phyloP scores from a whole-genome alignment of 2,329 filamentous ascomycete genomes.

The Diaporthe sp. region DNA sequence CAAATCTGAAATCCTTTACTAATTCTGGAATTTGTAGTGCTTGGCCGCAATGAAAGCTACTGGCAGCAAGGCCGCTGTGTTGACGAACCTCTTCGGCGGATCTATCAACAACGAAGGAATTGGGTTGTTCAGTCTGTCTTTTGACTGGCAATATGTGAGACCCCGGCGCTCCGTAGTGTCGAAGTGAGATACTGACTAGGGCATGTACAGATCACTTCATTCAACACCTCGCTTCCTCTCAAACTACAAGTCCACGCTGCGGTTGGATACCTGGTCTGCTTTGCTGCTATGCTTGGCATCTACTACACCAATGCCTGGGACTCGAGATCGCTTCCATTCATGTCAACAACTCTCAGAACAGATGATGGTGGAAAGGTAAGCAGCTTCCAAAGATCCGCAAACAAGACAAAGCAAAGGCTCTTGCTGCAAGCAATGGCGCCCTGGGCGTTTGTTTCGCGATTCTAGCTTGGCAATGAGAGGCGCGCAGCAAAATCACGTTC shows the following conservation, averaged over 20 bases:
- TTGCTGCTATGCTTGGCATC: constrained; percentile 63
- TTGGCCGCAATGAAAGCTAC: constrained; percentile 66
- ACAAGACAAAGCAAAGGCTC: no score
- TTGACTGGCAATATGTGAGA: constrained; percentile 71
- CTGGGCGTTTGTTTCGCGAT: neutral
- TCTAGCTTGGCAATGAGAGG: neutral
- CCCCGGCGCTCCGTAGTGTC: neutral
- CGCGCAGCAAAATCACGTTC: neutral
- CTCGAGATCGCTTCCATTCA: constrained; percentile 63
- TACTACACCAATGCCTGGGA: constrained; percentile 66
- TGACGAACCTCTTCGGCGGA: constrained; percentile 67
- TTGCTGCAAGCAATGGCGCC: neutral
- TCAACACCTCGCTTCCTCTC: constrained; percentile 66
- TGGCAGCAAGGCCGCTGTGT: constrained; percentile 56
- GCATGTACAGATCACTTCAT: constrained; percentile 64
- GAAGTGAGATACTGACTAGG: constrained; percentile 31
- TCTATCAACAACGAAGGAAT: constrained; percentile 66
- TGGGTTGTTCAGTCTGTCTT: constrained; percentile 62
- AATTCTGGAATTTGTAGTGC: constrained; percentile 49
- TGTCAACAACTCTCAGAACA: constrained; percentile 63
- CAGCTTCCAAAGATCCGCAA: neutral
- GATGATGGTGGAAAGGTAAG: constrained; percentile 52
- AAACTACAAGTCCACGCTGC: constrained; percentile 63
- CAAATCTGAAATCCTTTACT: neutral
- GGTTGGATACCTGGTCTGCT: constrained; percentile 63